Percentiles rank a stretch among this genome's conserved stretches.
phyloP scores from a whole-genome alignment of 73 alveolate genomes.

The Paramecium caudatum region DNA sequence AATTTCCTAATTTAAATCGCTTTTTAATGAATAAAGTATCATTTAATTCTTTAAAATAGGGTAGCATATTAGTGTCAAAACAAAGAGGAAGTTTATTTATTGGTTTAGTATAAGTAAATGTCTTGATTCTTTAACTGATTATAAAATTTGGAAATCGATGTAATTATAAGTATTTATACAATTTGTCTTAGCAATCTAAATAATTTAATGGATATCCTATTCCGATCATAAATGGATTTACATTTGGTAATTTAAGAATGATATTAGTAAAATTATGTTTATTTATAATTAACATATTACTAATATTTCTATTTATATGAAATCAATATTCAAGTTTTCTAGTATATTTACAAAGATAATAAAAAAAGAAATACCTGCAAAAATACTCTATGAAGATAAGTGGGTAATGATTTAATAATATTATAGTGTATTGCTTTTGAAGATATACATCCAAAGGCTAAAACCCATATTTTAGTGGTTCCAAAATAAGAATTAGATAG shows the following conservation, averaged over 20 bases:
- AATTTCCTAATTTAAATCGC: slow-evolving; percentile 57
- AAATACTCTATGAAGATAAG: slow-evolving; percentile 67
- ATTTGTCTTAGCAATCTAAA: slow-evolving; percentile 44
- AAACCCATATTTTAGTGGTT: slow-evolving; percentile 91
- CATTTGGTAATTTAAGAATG: slow-evolving; percentile 4
- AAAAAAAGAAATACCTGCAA: slow-evolving; percentile 18
- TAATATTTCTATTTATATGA: too few relatives aligned
- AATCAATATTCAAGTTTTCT: not conserved
- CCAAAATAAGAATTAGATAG: slow-evolving; percentile 94
- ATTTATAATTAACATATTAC: slow-evolving; percentile 1
- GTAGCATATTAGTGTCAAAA: slow-evolving; percentile 44
- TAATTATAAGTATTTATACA: slow-evolving; percentile 27
- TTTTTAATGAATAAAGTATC: not conserved
- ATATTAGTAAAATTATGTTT: slow-evolving; percentile 51
- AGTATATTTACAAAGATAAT: slow-evolving; percentile 63
- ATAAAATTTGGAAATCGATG: not conserved
- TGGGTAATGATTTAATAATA: not conserved
- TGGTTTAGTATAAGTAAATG: not conserved
- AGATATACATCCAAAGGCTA: slow-evolving; percentile 93
- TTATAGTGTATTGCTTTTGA: slow-evolving; percentile 90
- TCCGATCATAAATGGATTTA: not conserved
- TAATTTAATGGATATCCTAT: slow-evolving; percentile 64
- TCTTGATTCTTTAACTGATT: not conserved
- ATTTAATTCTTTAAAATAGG: slow-evolving; percentile 30
- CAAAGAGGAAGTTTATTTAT: slow-evolving; percentile 10